A percentile compares a stretch with the other conserved stretches of the same genome.
phyloP scores from a whole-genome alignment of 768 basidiomycete genomes.

The Podaxis mareebaensis region DNA sequence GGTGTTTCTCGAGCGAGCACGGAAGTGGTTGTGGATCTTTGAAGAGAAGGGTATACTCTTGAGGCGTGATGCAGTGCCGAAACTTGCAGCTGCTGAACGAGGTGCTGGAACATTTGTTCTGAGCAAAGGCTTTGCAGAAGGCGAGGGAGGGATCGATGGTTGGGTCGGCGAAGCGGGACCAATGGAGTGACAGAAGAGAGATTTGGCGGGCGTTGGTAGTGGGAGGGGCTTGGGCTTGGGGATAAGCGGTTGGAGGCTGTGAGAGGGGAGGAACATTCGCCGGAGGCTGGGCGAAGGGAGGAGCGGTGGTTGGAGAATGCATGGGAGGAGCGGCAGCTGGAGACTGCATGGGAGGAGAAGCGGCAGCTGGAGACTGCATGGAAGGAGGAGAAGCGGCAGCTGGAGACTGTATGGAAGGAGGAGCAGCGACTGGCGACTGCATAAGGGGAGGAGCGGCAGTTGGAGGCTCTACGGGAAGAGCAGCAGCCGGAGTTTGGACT shows the following conservation, averaged over 20 bases:
- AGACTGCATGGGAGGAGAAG: neutral
- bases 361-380: neutral
- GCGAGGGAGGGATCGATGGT: slow-evolving; percentile 29
- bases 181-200: slow-evolving; percentile 26
- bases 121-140: slow-evolving; percentile 43
- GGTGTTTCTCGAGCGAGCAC: slow-evolving; percentile 1
- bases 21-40: slow-evolving; percentile 35
- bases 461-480: neutral
- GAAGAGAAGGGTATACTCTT: slow-evolving; percentile 41
- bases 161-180: slow-evolving; percentile 46
- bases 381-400: neutral
- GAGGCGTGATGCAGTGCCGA: slow-evolving; percentile 39
- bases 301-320: neutral
- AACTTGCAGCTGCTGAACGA: slow-evolving; percentile 30
- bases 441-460: neutral
- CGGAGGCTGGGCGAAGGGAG: neutral
- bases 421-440: neutral
- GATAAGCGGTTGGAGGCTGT: neutral
- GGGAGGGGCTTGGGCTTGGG: neutral
- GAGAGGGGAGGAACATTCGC: neutral
- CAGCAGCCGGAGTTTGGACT: neutral
- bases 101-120: slow-evolving; percentile 34
- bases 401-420: neutral
- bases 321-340: neutral
- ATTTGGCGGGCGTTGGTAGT: slow-evolving; percentile 4